These are phyloP conservation scores for Trichomonascus vanleenenianus DNA, from an alignment of 805 yeast genomes.

Conservation along the genomic window DNA sequence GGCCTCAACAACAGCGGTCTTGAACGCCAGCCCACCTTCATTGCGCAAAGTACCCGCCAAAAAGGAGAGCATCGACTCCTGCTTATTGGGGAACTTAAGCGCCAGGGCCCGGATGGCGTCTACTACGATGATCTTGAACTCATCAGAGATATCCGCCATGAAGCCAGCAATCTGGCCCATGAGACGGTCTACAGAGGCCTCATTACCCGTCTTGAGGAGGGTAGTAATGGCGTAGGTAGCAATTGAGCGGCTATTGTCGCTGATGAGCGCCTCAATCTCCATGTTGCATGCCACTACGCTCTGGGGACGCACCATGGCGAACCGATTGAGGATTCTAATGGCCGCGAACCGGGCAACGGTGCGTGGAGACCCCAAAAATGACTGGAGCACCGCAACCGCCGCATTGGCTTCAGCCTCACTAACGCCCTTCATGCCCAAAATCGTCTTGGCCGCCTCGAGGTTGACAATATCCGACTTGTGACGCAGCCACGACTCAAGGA, in stretches of 20 bases:
- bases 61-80: constrained; percentile 72
- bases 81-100: constrained; percentile 86
- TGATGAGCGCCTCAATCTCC: constrained; percentile 80
- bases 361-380: constrained; percentile 77
- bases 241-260: constrained; percentile 82
- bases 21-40: constrained; percentile 83
- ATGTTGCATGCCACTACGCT: constrained; percentile 63
- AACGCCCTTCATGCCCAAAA: constrained; percentile 48
- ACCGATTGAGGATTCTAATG: constrained; percentile 76
- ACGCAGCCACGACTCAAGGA: constrained; percentile 61
- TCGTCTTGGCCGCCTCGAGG: constrained; percentile 81
- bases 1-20: constrained; percentile 85
- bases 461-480: constrained; percentile 85
- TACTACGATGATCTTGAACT: constrained; percentile 87
- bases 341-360: constrained; percentile 90
- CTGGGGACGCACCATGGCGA: constrained; percentile 74
- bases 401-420: constrained; percentile 50
- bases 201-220: constrained; percentile 87
- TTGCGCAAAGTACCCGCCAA: constrained; percentile 78
- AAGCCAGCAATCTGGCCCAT: constrained; percentile 80
- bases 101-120: constrained; percentile 93
- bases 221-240: constrained; percentile 98
- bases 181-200: constrained; percentile 80
- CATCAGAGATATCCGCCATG: constrained; percentile 92
- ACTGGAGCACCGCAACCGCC: constrained; percentile 68